Conservation (phyloP, 352 stramenopile species). For the Pythium dissimile region DNA sequence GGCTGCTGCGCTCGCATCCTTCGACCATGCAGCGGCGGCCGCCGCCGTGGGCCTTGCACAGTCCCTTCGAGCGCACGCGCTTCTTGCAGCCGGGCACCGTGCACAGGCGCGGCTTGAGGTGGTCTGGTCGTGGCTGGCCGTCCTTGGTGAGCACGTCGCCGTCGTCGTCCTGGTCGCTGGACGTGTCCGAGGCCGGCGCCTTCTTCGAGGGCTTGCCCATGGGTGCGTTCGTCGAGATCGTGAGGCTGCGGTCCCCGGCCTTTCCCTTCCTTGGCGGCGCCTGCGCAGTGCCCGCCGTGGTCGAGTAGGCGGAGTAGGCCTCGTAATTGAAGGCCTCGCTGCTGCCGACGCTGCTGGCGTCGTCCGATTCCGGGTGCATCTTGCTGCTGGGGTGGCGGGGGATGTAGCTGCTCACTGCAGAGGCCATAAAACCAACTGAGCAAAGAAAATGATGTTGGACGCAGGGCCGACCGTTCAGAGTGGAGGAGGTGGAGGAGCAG, state of each 20-base stretch:
- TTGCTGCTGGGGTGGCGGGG: constrained; percentile 9
- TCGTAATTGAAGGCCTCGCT: constrained; percentile 23
- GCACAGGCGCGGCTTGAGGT: constrained; percentile 77
- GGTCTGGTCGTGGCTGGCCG: constrained; percentile 35
- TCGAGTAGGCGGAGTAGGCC: constrained; percentile 20
- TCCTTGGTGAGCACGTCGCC: constrained; percentile 4
- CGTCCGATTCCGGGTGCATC: constrained; percentile 22
- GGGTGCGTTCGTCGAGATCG: constrained; percentile 17
- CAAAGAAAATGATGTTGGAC: constrained; percentile 25
- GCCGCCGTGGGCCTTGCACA: constrained; percentile 82
- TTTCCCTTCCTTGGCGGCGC: constrained; percentile 1
- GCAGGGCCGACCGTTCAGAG: constrained; percentile 23
- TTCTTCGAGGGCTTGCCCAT: constrained; percentile 1
- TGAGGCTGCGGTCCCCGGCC: constrained; percentile 1
- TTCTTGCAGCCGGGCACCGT: constrained; percentile 84
- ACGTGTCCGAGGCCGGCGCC: constrained; percentile 5
- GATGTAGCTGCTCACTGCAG: constrained; percentile 34
- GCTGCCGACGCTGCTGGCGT: constrained; percentile 9
- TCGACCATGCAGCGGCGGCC: constrained; percentile 78
- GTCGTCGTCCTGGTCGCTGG: constrained; percentile 8
- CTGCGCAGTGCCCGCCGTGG: neutral
- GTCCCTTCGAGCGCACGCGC: constrained; percentile 76
- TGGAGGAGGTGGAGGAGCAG: neutral
- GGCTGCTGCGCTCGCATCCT: constrained; percentile 75
- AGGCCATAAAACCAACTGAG: constrained; percentile 67